Evolutionary conservation across 1,139 yeast genomes (phyloP), one percentile per base, ranked within the genome.

Genomic region (Lodderomyces metapsilosis): DNA sequence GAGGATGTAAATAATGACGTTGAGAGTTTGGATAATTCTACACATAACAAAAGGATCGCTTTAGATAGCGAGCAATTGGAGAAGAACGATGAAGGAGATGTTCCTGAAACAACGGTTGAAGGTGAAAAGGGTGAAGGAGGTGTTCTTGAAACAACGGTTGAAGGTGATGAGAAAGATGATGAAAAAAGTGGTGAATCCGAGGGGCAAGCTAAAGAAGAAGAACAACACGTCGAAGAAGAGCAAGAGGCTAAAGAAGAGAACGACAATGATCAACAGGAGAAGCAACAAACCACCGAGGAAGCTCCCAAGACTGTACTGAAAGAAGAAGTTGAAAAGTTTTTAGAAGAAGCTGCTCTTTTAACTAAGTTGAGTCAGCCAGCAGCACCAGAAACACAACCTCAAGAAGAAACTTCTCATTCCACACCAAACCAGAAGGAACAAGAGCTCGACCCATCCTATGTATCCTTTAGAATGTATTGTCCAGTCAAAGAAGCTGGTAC

Each of bases 401-500:
- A 24, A 9, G 34, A 20, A 30, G 20, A 40, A 13, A 18, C 43
- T 12, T 32, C 43, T 3, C 34, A 41, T 13, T 56, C 62, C 9
- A 46, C 52, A 3, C 43, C 58, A 15, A 60, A 64, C 43, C 66
- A 62, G 44, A 51, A 68, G 43, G 68, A 70, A 42, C 52, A 62
- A 45, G 72, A 70, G 32, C 20, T 15, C 10, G 84, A 80, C 44
- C 80, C 84, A 13, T 78, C 82, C 0, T 79, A 75, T 50, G 80
- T 84, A 5, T 80, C 76, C 51, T 69, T 86, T 56, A 72, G 95
- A 49, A 82, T 87, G 85, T 73, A 82, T 43, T 84, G 91, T 50
- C 76, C 81, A 3, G 84, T 84, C n/a, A 82, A 80, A 50, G 92
- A 87, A 54, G 94, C 95, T 0, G 80, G 86, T 7, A 60, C 76